Conservation (phyloP, 2,329 filamentous ascomycete genomes). For the Chaetomiaceae sp. region DNA sequence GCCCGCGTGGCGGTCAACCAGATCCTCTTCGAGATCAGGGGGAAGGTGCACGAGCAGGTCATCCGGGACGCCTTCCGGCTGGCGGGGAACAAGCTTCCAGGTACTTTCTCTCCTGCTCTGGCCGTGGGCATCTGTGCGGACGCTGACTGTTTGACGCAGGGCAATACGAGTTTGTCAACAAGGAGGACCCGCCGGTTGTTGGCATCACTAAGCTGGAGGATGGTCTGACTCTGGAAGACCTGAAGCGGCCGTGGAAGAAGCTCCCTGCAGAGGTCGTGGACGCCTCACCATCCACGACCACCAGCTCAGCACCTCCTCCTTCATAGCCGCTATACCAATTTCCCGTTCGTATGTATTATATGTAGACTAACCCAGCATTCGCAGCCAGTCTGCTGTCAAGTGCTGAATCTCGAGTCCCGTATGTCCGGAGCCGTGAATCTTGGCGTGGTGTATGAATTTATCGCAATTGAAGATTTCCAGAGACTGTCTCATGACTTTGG, state of each 20-base stretch:
- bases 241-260: conserved; percentile 74
- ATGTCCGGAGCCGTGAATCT: background rate
- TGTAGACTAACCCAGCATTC: conserved; percentile 18
- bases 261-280: conserved; percentile 43
- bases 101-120: conserved; percentile 38
- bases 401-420: background rate
- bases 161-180: conserved; percentile 89
- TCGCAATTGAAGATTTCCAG: too few species aligned
- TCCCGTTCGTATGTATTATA: conserved; percentile 13
- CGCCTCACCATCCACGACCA: conserved; percentile 18
- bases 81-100: conserved; percentile 91
- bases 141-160: conserved; percentile 42
- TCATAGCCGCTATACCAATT: conserved; percentile 25
- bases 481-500: too few species aligned
- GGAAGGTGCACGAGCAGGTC: conserved; percentile 89
- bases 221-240: conserved; percentile 73
- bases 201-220: conserved; percentile 87
- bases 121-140: background rate
- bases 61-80: conserved; percentile 89
- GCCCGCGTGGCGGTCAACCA: conserved; percentile 84
- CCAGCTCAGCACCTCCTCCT: conserved; percentile 33
- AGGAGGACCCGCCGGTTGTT: conserved; percentile 83
- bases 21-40: conserved; percentile 88
- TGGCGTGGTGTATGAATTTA: too few species aligned
- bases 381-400: background rate